Percentiles rank a stretch among this genome's conserved stretches.
These are phyloP conservation scores for Sarocladium oryzae DNA, from an alignment of 2,329 filamentous ascomycete species.

Conservation along the genomic window DNA sequence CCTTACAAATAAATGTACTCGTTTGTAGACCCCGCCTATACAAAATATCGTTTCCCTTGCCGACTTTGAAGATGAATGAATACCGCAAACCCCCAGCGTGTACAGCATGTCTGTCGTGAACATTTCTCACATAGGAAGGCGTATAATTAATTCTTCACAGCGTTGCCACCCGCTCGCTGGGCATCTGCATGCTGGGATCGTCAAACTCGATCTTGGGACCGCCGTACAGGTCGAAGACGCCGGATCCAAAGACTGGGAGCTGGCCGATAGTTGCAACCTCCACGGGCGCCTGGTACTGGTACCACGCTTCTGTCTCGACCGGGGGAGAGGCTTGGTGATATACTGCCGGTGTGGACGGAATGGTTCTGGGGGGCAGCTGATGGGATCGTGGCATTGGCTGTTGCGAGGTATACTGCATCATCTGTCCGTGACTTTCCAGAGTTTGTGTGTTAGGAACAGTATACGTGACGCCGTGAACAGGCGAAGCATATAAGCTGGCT, in stretches of 20 bases:
- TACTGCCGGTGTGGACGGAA: constrained; percentile 19
- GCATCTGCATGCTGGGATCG: constrained; percentile 52
- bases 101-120: background rate
- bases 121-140: background rate
- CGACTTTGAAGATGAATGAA: constrained; percentile 1
- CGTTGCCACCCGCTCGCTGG: constrained; percentile 50
- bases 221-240: constrained; percentile 46
- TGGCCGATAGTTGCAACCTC: constrained; percentile 49
- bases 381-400: constrained; percentile 27
- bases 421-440: constrained; percentile 34
- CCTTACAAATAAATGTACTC: no score
- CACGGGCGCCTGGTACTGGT: constrained; percentile 51
- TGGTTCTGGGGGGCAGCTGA: constrained; percentile 28
- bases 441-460: constrained; percentile 41
- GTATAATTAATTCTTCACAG: constrained; percentile 32
- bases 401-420: constrained; percentile 39
- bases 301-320: constrained; percentile 45
- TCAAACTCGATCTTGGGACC: constrained; percentile 50
- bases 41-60: no score
- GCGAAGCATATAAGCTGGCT: constrained; percentile 52
- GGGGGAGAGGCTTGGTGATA: constrained; percentile 33
- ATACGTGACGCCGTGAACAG: constrained; percentile 41
- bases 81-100: background rate
- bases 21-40: no score
- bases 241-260: constrained; percentile 41